phyloP scores from a whole-genome alignment of 495 filamentous ascomycete species.

The Penicillium longicatenatum region DNA sequence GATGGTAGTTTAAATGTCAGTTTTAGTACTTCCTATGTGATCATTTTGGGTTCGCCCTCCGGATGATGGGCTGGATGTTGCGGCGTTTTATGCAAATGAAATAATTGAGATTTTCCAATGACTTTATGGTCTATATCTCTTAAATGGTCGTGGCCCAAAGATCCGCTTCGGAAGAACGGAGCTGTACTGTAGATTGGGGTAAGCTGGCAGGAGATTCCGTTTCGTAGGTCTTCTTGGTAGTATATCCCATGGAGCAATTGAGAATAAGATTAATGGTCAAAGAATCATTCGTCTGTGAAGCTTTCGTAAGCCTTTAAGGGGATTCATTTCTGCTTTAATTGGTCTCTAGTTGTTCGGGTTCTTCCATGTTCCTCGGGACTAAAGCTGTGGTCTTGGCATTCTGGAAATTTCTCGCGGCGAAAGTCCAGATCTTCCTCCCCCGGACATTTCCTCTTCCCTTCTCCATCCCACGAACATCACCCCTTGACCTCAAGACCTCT shows the following conservation, averaged over 20 bases:
- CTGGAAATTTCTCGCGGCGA: constrained; percentile 55
- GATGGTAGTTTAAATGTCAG: constrained; percentile 36
- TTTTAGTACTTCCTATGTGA: constrained; percentile 2
- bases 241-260: neutral
- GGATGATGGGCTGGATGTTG: constrained; percentile 16
- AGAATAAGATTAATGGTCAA: neutral
- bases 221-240: neutral
- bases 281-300: neutral
- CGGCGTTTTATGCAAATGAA: constrained; percentile 32
- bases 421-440: constrained; percentile 42
- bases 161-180: constrained; percentile 23
- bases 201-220: neutral
- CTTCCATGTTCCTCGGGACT: constrained; percentile 34
- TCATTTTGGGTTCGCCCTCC: constrained; percentile 4
- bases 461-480: constrained; percentile 35
- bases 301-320: neutral
- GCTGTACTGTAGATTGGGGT: constrained; percentile 1
- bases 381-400: constrained; percentile 52
- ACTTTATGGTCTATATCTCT: neutral
- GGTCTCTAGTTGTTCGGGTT: constrained; percentile 11
- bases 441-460: constrained; percentile 35
- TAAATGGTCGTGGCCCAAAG: neutral
- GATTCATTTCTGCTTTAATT: neutral
- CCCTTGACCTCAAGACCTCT: constrained; percentile 30
- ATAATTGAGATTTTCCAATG: neutral